These are phyloP conservation scores for Metschnikowia similis DNA, from an alignment of 805 yeast genomes.

Conservation along the genomic window DNA sequence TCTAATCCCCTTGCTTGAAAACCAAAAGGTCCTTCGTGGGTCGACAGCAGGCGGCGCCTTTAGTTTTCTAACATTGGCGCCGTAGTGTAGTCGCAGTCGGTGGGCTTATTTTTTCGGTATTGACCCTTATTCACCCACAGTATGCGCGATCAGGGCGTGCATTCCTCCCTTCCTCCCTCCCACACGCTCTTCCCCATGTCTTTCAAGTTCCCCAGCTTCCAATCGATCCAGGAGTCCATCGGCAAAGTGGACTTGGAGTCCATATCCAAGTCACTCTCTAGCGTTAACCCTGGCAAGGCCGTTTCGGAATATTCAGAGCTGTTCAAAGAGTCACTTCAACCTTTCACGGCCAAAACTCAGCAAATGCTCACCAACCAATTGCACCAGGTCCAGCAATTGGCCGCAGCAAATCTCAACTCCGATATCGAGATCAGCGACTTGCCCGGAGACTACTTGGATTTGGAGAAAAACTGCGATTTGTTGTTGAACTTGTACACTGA, in stretches of 20 bases:
- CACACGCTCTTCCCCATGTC: constrained; percentile 23
- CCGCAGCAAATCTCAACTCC: constrained; percentile 23
- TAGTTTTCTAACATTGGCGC: too few species aligned
- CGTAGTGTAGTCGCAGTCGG: background rate
- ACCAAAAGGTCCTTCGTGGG: too few species aligned
- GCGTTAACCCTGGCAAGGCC: constrained; percentile 36
- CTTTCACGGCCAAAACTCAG: constrained; percentile 56
- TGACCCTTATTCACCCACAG: background rate
- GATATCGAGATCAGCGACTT: constrained; percentile 65
- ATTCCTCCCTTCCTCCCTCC: background rate
- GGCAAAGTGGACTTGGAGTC: constrained; percentile 35
- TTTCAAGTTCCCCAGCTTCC: constrained; percentile 36
- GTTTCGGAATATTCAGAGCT: constrained; percentile 38
- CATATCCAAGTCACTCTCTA: constrained; percentile 33
- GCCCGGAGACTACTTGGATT: constrained; percentile 65
- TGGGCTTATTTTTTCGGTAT: background rate
- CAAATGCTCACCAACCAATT: constrained; percentile 59
- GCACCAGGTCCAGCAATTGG: constrained; percentile 46
- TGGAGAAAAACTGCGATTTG: constrained; percentile 66
- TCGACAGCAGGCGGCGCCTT: too few species aligned
- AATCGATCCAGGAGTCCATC: constrained; percentile 39
- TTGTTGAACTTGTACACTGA: constrained; percentile 57
- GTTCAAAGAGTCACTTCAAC: constrained; percentile 43
- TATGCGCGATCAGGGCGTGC: constrained; percentile 1
- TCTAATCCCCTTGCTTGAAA: too few species aligned